Base-by-base conservation (phyloP, 352 stramenopile genomes). In the Elongisporangium anandrum region DNA sequence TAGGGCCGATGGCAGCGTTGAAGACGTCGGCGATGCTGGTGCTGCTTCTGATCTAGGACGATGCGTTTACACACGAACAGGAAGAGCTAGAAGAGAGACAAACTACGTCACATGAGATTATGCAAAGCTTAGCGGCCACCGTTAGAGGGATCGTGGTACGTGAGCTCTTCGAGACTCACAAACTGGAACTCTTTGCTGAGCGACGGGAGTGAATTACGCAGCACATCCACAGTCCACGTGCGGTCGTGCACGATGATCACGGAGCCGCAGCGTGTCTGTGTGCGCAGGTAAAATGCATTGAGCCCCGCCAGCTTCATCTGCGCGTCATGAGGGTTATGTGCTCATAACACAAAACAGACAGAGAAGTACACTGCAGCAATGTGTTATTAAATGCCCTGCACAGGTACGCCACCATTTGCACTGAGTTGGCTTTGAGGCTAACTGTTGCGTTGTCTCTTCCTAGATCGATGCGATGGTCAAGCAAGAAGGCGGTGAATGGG, bases 221-320 rank as follows among this genome's bases (percentile, higher is more conserved):
- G 57, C 23, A 95, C 86, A 15, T 78, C 81, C 8, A 92, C 73
- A 4, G 84, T 94, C 86, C 86, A 95, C 17, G 70, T 62, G 26
- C 86, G 84, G 53, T 95, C 86, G 52, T 95, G 86, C 22, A 95
- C 80, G 38, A 95, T 92, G 57, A 95, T 81, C 16, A 95, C 77
- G 2, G 82, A 88, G 29, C 86, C 86, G 23, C 71, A 79, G n/a
- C 62, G 65, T 8, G 86, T 94, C 22, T 80, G 72, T 23, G 60
- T 50, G 13, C 68, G 66, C 50, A 95, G 59, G 52, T 87, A 63
- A 51, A 86, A 64, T 26, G 85, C 75, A 48, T 95, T 95, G 21
- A 95, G 26, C 2, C 60, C 56, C 61, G 89, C 76, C 1, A 70
- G 85, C 59, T 79, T 80, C 67, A 95, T 92, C 66, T 95, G 86